Evolutionary conservation across 306 rosid genomes (phyloP).

Genomic region (Mimosa pudica): DNA sequence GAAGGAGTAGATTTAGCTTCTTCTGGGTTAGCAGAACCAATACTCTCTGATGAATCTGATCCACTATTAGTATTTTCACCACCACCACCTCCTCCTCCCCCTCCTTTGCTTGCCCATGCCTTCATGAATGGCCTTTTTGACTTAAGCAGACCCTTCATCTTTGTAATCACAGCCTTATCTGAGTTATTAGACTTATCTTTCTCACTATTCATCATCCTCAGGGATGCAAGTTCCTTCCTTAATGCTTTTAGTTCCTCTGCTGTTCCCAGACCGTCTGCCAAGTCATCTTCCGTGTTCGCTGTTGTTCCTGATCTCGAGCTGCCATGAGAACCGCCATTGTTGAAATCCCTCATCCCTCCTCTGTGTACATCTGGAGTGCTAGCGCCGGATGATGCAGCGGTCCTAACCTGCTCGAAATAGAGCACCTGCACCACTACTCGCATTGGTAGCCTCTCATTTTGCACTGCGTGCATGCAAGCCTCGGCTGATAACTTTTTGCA

Average conservation of each 20-base stretch:
- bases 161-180: constrained; percentile 76
- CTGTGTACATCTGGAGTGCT: constrained; percentile 91
- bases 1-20: constrained; percentile 89
- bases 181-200: constrained; percentile 59
- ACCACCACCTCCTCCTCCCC: constrained; percentile 61
- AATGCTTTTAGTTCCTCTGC: constrained; percentile 88
- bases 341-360: constrained; percentile 65
- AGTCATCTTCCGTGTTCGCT: constrained; percentile 69
- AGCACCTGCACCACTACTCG: constrained; percentile 95
- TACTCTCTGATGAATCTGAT: constrained; percentile 87
- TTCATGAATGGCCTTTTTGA: constrained; percentile 79
- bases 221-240: constrained; percentile 80
- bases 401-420: constrained; percentile 88
- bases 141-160: constrained; percentile 79
- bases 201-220: constrained; percentile 67
- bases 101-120: constrained; percentile 87
- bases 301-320: constrained; percentile 91
- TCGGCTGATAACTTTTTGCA: constrained; percentile 86
- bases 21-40: constrained; percentile 81
- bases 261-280: constrained; percentile 66
- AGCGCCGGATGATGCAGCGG: constrained; percentile 75
- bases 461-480: constrained; percentile 92
- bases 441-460: constrained; percentile 92
- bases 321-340: constrained; percentile 60
- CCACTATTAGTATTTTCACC: constrained; percentile 59